Base-by-base conservation (phyloP, 306 rosid genomes). In the Cicer bijugum region DNA sequence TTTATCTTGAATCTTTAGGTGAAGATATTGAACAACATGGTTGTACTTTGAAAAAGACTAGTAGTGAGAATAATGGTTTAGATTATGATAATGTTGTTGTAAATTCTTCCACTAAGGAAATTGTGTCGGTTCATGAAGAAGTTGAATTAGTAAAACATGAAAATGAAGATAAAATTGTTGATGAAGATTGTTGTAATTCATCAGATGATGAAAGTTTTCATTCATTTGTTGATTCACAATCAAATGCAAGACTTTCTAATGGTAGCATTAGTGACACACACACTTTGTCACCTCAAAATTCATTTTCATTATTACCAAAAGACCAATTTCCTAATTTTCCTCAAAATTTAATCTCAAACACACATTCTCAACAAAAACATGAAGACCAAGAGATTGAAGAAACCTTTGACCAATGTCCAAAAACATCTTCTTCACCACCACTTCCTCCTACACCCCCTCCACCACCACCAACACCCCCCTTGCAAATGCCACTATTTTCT, bases 181-280 rank as follows among this genome's bases (percentile, higher is more conserved):
- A 85, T 35, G 52, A 68, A 78, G 86, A 81, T 72, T 45, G 72
- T 72, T 45, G 72, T 11, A 77, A 75, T 84, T 79, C 85, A 5
- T 90, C 97, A 15, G 96, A 86, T 59, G 56, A 83, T 72, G 97
- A 91, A 82, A 91, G 97, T 2, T 95, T 95, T 74, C 99, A 91
- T 84, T 95, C 99, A 19, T 64, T 92, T 38, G 88, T 77, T 48
- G 91, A 91, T 77, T 88, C 97, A n/a, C 82, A 81, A 77, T 69
- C 93, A 35, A 88, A 72, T 47, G 14, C 72, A 11, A 85, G 97
- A 78, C 93, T 87, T 78, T 94, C 99, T 19, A 84, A 88, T 84
- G 96, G 78, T 51, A 81, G 85, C 69, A 64, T 79, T 3, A 37
- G 84, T 20, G 96, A 84, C 46, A 74, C 81, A 33, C 74, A 81